These are phyloP conservation scores for Paraurostyla sp. DNA, from an alignment of 73 alveolate species.

Conservation along the genomic window DNA sequence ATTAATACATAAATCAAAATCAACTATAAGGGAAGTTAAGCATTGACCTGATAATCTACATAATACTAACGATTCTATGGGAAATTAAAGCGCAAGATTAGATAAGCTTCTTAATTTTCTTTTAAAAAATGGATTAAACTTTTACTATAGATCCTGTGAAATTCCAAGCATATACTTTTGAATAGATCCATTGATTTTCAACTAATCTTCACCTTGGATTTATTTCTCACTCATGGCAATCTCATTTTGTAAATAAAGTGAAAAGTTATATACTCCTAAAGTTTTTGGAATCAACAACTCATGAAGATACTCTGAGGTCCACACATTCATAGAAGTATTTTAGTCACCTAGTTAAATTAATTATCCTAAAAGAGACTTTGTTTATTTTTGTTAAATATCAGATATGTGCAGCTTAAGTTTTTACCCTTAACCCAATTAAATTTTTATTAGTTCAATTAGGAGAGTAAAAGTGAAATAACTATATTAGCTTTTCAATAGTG, in stretches of 20 bases:
- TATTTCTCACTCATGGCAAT: not conserved
- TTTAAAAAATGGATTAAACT: slow-evolving; percentile 23
- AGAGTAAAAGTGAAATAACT: not conserved
- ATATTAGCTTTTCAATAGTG: not conserved
- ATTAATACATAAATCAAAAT: not conserved
- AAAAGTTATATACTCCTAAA: not conserved
- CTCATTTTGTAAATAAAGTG: not conserved
- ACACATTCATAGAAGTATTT: not conserved
- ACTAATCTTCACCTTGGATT: not conserved
- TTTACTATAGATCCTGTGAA: slow-evolving; percentile 16
- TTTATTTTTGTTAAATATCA: no score
- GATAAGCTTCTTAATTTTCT: slow-evolving; percentile 17
- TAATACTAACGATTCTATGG: not conserved
- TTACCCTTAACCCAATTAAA: not conserved
- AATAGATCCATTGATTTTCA: not conserved
- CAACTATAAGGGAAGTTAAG: not conserved
- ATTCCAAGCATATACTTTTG: slow-evolving; percentile 1
- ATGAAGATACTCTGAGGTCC: not conserved
- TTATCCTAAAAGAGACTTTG: not conserved
- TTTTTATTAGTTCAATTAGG: not conserved
- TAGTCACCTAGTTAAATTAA: not conserved
- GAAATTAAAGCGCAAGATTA: not conserved
- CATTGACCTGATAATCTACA: not conserved
- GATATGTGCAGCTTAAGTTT: no score
- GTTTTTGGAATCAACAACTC: not conserved